Conservation (phyloP, 202 grass and related monocot species). For the Zizania palustris region DNA sequence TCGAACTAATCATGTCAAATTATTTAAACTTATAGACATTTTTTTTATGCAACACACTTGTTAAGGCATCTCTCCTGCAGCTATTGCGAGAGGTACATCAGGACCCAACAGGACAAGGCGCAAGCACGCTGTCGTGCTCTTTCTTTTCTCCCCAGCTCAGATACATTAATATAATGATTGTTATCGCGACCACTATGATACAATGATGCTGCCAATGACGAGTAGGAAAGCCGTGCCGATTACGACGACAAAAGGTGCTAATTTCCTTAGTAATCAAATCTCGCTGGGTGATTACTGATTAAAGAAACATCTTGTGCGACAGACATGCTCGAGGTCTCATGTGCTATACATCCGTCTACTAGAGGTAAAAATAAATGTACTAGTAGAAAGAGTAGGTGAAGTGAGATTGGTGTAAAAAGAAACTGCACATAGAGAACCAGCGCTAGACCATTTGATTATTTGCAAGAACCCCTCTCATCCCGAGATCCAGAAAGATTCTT, state of each 20-base stretch:
- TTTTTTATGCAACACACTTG: no score
- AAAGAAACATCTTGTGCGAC: conserved; percentile 47
- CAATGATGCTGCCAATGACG: conserved; percentile 43
- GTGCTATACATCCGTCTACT: conserved; percentile 46
- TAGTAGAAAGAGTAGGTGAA: conserved; percentile 32
- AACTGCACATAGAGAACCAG: conserved; percentile 43
- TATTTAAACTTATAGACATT: no score
- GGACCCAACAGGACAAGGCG: neutral
- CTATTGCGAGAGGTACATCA: neutral
- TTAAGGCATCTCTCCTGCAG: conserved; percentile 16
- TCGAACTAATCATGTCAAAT: no score
- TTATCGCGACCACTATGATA: conserved; percentile 2
- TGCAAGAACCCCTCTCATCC: neutral
- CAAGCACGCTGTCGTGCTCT: conserved; percentile 10
- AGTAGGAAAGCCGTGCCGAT: conserved; percentile 30
- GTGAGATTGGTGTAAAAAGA: neutral
- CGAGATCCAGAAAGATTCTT: conserved; percentile 66
- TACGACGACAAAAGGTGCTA: conserved; percentile 35
- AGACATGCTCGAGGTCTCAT: conserved; percentile 90
- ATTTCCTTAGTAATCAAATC: conserved; percentile 34
- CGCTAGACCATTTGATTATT: conserved; percentile 42
- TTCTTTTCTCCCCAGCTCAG: neutral
- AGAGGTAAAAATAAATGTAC: conserved; percentile 27
- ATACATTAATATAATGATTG: conserved; percentile 33
- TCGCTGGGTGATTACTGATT: conserved; percentile 32